Evolutionary conservation across 345 rosid species (phyloP).

Genomic region (sweet orange (Citrus sinensis)): DNA sequence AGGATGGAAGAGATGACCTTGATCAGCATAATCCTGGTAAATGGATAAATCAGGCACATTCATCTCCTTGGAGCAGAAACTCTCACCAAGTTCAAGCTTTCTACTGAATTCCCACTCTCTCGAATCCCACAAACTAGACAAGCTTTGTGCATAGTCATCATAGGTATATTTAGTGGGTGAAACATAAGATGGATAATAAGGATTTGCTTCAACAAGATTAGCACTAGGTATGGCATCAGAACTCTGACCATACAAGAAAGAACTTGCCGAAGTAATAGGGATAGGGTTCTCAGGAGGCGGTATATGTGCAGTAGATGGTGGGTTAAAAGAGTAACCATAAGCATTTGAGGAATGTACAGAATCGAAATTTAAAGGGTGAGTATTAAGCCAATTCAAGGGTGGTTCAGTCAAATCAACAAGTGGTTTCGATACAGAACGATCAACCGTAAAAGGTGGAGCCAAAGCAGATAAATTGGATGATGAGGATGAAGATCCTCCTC

Average conservation of each 20-base stretch:
- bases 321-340: constrained; percentile 19
- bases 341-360: constrained; percentile 15
- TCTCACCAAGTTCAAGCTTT: constrained; percentile 20
- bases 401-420: constrained; percentile 40
- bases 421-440: constrained; percentile 29
- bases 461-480: constrained; percentile 50
- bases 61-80: constrained; percentile 25
- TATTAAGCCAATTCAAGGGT: constrained; percentile 21
- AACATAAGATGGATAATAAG: constrained; percentile 36
- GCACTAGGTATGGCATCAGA: neutral
- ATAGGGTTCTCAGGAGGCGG: constrained; percentile 8
- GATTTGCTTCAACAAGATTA: constrained; percentile 28
- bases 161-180: constrained; percentile 19
- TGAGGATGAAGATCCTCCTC: constrained; percentile 39
- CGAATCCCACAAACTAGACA: constrained; percentile 32
- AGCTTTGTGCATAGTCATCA: constrained; percentile 26
- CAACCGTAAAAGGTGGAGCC: constrained; percentile 62
- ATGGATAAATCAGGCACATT: constrained; percentile 12
- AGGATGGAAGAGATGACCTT: constrained; percentile 29
- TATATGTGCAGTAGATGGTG: constrained; percentile 16
- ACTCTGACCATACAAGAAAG: constrained; percentile 23
- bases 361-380: constrained; percentile 22
- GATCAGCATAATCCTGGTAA: constrained; percentile 27
- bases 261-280: constrained; percentile 17
- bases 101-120: constrained; percentile 26